Evolutionary conservation across 2,329 filamentous ascomycete genomes (phyloP), one percentile per base, ranked within the genome.

Genomic region (Graphiopsis chlorocephala): DNA sequence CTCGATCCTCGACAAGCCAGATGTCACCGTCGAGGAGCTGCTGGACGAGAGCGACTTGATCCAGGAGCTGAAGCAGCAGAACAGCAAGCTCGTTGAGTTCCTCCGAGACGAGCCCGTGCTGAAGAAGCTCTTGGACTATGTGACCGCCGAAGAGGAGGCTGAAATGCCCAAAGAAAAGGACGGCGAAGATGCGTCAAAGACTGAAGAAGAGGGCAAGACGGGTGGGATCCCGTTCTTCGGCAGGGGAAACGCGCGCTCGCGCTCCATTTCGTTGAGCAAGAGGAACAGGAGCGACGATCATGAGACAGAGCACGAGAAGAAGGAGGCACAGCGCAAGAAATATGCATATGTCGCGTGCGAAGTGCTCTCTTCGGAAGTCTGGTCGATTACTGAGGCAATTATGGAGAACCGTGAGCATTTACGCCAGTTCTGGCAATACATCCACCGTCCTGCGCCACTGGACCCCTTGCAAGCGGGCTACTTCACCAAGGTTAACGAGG

Each of bases 401-500:
- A 90, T 97, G 82, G 90, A 96, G 73, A 94, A 93, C 76, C 88
- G 89, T 63, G 82, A 87, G 52, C 85, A 93, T 67, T 80, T 99
- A 71, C 87, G 88, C 72, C 86, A 90, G 69, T 98, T 99, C 78
- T 99, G 95, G 95, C 83, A 87, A 56, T 99, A 97, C 77, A 80
- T 99, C 71, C 90, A 90, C 75, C 86, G 89, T 63, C 86, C 91
- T n/a, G 86, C 92, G 12, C 92, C 94, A 2, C 85, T 99, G 63
- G 94, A 98, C 76, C 91, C 94, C 42, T 85, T 97, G 6, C 94
- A 98, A 79, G 94, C 95, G 20, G 93, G 93, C 74, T 99, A 99
- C 77, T 99, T 99, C 76, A 97, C 94, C 63, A 99, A 98, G 76
- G 93, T 99, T 74, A 98, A 98, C 78, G 95, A 99, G 80, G 91